These are phyloP conservation scores for Pulveroboletus ravenelii DNA, from an alignment of 768 basidiomycete species.

Conservation along the genomic window DNA sequence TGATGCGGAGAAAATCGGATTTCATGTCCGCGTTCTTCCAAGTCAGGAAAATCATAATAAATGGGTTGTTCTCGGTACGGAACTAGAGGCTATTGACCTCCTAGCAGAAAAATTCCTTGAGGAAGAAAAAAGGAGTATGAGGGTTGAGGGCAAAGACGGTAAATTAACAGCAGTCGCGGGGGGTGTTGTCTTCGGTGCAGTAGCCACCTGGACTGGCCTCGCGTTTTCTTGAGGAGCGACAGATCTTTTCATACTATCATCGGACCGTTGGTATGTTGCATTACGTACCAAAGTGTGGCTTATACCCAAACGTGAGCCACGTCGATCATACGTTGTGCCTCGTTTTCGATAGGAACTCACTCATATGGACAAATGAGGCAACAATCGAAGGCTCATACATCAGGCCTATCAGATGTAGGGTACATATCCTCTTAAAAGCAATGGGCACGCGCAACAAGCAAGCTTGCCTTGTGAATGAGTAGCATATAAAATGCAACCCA, in stretches of 20 bases:
- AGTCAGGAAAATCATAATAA: slow-evolving; percentile 29
- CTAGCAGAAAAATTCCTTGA: slow-evolving; percentile 26
- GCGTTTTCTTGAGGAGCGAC: slow-evolving; percentile 40
- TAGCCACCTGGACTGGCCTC: slow-evolving; percentile 55
- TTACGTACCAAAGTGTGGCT: not conserved
- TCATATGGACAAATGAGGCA: not conserved
- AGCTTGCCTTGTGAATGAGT: not conserved
- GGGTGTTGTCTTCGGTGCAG: slow-evolving; percentile 57
- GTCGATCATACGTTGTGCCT: slow-evolving; percentile 1
- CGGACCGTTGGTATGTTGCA: not conserved
- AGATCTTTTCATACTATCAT: too few relatives aligned
- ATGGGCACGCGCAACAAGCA: not conserved
- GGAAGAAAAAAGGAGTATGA: slow-evolving; percentile 25
- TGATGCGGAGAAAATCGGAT: slow-evolving; percentile 41
- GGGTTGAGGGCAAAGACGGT: slow-evolving; percentile 17
- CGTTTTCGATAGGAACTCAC: not conserved
- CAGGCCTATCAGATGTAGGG: not conserved
- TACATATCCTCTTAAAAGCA: not conserved
- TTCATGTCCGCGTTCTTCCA: slow-evolving; percentile 39
- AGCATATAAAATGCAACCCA: not conserved
- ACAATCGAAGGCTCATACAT: not conserved
- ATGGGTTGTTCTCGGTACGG: slow-evolving; percentile 52
- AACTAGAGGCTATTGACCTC: slow-evolving; percentile 41
- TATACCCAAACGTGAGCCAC: too few relatives aligned
- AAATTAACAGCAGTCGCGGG: slow-evolving; percentile 46